A percentile compares a stretch with the other conserved stretches of the same genome.
These are phyloP conservation scores for Vitis hybrid DNA, from an alignment of 177 flowering plant species.

Conservation along the genomic window DNA sequence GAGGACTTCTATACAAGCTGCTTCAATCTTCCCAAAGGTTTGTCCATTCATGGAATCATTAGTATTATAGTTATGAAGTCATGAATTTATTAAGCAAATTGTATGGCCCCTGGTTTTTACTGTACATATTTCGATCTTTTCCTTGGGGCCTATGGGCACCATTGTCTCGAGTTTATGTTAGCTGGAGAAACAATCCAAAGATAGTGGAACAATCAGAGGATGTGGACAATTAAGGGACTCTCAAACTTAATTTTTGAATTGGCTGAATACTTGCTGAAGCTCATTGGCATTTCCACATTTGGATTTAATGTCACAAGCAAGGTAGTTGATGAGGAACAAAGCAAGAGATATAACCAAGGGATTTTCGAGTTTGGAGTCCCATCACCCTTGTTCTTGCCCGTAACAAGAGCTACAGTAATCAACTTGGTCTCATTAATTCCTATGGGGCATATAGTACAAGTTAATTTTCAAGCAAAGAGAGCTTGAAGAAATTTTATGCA, in stretches of 20 bases:
- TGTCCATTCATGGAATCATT: too few species aligned
- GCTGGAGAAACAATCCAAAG: constrained; percentile 9
- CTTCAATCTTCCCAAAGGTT: neutral
- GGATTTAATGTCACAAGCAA: constrained; percentile 33
- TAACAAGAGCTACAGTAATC: neutral
- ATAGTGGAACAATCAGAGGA: constrained; percentile 36
- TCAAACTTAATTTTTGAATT: constrained; percentile 21
- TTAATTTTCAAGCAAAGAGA: neutral
- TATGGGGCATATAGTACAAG: neutral
- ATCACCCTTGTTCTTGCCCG: neutral
- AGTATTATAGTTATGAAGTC: too few species aligned
- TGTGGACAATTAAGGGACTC: constrained; percentile 31
- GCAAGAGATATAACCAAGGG: neutral
- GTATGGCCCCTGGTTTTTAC: constrained; percentile 1
- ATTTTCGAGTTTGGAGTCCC: neutral
- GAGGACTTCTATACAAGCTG: constrained; percentile 13
- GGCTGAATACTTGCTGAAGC: constrained; percentile 12
- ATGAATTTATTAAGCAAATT: neutral
- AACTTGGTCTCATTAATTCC: neutral
- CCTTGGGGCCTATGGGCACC: constrained; percentile 22
- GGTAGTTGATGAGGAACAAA: constrained; percentile 21
- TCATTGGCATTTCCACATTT: constrained; percentile 14
- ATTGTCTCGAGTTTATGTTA: constrained; percentile 16
- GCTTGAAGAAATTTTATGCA: neutral
- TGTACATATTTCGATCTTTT: constrained; percentile 7